Base-by-base conservation (phyloP, 208 protist genomes). In the Trypanosoma grayi region DNA sequence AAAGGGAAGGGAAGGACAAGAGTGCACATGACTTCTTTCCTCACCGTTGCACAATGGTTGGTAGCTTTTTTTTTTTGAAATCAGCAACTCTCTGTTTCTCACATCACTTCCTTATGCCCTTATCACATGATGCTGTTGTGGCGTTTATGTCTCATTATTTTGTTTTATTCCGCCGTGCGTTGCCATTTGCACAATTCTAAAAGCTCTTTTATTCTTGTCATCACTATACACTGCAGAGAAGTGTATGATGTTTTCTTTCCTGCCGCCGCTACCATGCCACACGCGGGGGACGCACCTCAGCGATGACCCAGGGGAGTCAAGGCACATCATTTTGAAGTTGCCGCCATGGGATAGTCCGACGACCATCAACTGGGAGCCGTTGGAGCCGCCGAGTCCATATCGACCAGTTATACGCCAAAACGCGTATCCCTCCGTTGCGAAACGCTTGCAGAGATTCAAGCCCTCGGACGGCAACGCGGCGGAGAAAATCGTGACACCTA, bases 301-400 rank as follows among this genome's bases (percentile, higher is more conserved):
- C 2, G 10, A 2, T 30, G 9, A 14, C 13, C 22, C 22, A 34
- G 20, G 33, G 10, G 37, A 50, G 1, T 52, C 36, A 11, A 61
- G 52, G 37, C 18, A n/a, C 6, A 9, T 16, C 22, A 8, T 41
- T 2, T 22, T 63, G 20, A 57, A 45, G n/a, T 39, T 65, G 34
- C 66, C 56, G 4, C 41, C 51, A 25, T 72, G 66, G 46, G 66
- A 65, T 57, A 57, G 58, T n/a, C 37, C 51, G 4, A 36, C 50
- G 25, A 2, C 45, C 13, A 65, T 60, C 34, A 65, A 64, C 11
- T 65, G 28, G 57, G 58, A 70, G 20, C 70, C 73, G 1, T 69
- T 76, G 0, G 55, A 75, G 0, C 81, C 85, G 9, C 85, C 85
- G 22, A 92, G 85, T 56, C 85, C 85, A 13, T 92, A 87, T 72